Evolutionary conservation across 345 rosid genomes (phyloP).

Genomic region (Lepidium didymum): DNA sequence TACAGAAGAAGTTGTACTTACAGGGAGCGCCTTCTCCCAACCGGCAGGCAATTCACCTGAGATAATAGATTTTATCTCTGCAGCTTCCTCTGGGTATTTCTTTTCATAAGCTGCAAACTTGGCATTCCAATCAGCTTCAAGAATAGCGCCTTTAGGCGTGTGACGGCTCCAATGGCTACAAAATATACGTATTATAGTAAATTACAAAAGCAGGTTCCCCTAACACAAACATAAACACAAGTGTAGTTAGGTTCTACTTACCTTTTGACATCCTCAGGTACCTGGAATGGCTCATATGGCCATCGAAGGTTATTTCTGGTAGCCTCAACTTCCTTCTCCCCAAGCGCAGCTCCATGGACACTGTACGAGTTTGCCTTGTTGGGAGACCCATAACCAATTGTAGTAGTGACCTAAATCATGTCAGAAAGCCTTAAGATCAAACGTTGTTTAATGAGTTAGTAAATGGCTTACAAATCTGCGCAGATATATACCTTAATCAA

Average conservation of each 20-base stretch:
- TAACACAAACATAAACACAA: neutral
- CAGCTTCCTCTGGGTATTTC: slow-evolving; percentile 87
- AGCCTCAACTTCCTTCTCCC: slow-evolving; percentile 98
- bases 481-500: slow-evolving; percentile 53
- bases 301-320: slow-evolving; percentile 93
- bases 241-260: slow-evolving; percentile 15
- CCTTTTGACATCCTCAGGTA: slow-evolving; percentile 85
- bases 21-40: slow-evolving; percentile 91
- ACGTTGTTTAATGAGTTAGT: neutral
- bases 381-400: slow-evolving; percentile 96
- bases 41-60: slow-evolving; percentile 75
- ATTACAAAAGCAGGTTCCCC: neutral
- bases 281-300: slow-evolving; percentile 89
- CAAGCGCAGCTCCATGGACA: slow-evolving; percentile 93
- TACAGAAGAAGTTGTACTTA: slow-evolving; percentile 29
- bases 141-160: slow-evolving; percentile 43
- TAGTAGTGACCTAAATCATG: slow-evolving; percentile 57
- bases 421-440: neutral
- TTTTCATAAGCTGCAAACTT: slow-evolving; percentile 76
- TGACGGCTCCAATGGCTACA: slow-evolving; percentile 97
- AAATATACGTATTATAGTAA: neutral
- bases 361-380: slow-evolving; percentile 92
- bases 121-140: slow-evolving; percentile 85
- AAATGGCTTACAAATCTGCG: neutral
- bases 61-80: slow-evolving; percentile 68